phyloP scores from a whole-genome alignment of 2,329 filamentous ascomycete genomes.

The Clarireedia paspali region DNA sequence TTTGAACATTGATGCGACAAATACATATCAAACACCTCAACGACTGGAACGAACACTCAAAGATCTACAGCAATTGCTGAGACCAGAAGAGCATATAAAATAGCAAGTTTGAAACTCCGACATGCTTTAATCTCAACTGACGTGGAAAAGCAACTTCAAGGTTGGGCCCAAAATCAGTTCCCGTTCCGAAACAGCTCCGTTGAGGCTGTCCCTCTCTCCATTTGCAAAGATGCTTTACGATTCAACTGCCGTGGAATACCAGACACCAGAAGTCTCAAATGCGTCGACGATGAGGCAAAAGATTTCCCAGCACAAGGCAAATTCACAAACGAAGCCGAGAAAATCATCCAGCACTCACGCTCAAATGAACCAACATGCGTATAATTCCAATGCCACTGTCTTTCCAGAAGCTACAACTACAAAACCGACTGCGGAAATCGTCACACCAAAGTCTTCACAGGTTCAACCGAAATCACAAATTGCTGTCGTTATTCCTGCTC shows the following conservation, averaged over 20 bases:
- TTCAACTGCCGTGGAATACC: constrained; percentile 21
- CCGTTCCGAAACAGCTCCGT: constrained; percentile 5
- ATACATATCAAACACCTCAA: constrained; percentile 50
- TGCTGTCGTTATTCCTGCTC: constrained; percentile 22
- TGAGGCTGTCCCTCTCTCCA: constrained; percentile 22
- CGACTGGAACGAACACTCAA: constrained; percentile 64
- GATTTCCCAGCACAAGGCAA: constrained; percentile 11
- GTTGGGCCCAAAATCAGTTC: constrained; percentile 32
- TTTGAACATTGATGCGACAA: constrained; percentile 63
- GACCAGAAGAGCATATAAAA: constrained; percentile 60
- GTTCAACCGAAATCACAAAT: constrained; percentile 30
- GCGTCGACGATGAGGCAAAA: constrained; percentile 3
- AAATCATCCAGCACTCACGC: constrained; percentile 1
- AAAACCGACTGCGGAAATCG: constrained; percentile 7
- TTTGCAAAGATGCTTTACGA: constrained; percentile 29
- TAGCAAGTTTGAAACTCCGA: constrained; percentile 30
- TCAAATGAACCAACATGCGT: neutral
- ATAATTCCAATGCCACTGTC: constrained; percentile 3
- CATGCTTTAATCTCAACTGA: constrained; percentile 23
- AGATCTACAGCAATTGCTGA: constrained; percentile 67
- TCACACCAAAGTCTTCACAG: constrained; percentile 27
- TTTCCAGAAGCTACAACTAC: constrained; percentile 3
- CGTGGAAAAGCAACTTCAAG: constrained; percentile 47
- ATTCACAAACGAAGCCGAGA: constrained; percentile 16
- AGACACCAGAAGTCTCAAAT: neutral